Percentiles rank a stretch among this genome's conserved stretches.
phyloP scores from a whole-genome alignment of 2,329 filamentous ascomycete genomes.

The Coniochaeta hoffmannii region DNA sequence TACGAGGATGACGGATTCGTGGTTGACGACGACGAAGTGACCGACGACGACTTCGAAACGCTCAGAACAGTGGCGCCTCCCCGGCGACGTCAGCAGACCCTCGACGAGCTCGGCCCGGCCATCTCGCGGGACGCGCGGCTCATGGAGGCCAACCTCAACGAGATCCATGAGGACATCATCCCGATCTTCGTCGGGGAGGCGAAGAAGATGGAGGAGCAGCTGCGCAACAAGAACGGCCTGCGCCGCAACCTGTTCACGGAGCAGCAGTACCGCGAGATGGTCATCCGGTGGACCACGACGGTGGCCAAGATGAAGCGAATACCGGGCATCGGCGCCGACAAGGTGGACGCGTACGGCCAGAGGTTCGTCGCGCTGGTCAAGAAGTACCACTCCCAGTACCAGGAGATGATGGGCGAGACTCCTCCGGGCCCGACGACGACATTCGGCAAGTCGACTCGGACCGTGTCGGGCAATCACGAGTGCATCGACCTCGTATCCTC shows the following conservation, averaged over 20 bases:
- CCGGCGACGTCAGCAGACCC: slow-evolving; percentile 28
- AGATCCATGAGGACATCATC: slow-evolving; percentile 57
- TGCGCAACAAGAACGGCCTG: slow-evolving; percentile 52
- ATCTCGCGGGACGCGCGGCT: slow-evolving; percentile 51
- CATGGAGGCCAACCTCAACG: slow-evolving; percentile 37
- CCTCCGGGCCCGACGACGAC: slow-evolving; percentile 2
- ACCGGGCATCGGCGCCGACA: slow-evolving; percentile 53
- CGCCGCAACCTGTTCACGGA: slow-evolving; percentile 60
- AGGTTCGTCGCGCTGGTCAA: slow-evolving; percentile 54
- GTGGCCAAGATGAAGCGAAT: slow-evolving; percentile 57
- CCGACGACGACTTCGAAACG: slow-evolving; percentile 40
- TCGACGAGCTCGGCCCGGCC: slow-evolving; percentile 42
- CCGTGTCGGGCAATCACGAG: slow-evolving; percentile 23
- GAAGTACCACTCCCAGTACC: slow-evolving; percentile 37
- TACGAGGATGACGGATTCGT: slow-evolving; percentile 36
- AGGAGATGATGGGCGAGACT: slow-evolving; percentile 37
- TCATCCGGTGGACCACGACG: slow-evolving; percentile 57
- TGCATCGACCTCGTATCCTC: slow-evolving; percentile 51
- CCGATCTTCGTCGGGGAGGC: slow-evolving; percentile 58
- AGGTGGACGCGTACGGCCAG: slow-evolving; percentile 53
- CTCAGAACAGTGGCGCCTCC: slow-evolving; percentile 22
- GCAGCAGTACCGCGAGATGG: slow-evolving; percentile 64
- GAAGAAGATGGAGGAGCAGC: slow-evolving; percentile 48
- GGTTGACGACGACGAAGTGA: slow-evolving; percentile 27
- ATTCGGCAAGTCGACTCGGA: slow-evolving; percentile 4